Evolutionary conservation across 352 stramenopile species (phyloP).

Genomic region (Pythium apleroticum): DNA sequence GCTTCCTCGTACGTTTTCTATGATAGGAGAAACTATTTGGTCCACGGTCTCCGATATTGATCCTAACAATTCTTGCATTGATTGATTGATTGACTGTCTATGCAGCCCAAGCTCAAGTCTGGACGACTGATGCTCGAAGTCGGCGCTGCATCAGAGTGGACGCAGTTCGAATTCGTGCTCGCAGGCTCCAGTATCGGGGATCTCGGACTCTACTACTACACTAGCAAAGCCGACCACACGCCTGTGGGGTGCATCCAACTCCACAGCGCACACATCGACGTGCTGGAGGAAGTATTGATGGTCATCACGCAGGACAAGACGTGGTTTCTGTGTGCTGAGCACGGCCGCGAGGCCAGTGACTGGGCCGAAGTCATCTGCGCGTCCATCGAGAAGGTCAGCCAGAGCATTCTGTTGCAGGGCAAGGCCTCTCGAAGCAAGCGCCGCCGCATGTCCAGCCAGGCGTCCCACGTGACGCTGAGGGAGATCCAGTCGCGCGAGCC

Average conservation of each 20-base stretch:
- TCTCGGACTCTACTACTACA: constrained; percentile 72
- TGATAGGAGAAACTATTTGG: too few species aligned
- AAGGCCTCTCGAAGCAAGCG: constrained; percentile 13
- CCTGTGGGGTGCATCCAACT: constrained; percentile 56
- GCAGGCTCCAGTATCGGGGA: constrained; percentile 51
- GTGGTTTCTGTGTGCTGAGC: constrained; percentile 76
- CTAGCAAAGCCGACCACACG: constrained; percentile 34
- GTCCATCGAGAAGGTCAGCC: constrained; percentile 50
- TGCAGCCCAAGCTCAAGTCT: constrained; percentile 61
- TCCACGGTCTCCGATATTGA: constrained; percentile 7
- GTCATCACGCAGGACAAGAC: constrained; percentile 74
- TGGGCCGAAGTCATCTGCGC: constrained; percentile 64
- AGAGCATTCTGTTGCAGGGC: constrained; percentile 23
- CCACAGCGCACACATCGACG: constrained; percentile 67
- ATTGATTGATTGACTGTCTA: not conserved
- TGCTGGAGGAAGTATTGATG: constrained; percentile 77
- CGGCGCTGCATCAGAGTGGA: constrained; percentile 51
- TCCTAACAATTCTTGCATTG: not conserved
- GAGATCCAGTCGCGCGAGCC: constrained; percentile 65
- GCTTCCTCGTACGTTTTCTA: constrained; percentile 39
- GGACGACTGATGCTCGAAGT: constrained; percentile 61
- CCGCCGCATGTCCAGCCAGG: constrained; percentile 44
- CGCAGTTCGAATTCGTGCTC: constrained; percentile 61
- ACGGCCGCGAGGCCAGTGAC: constrained; percentile 51
- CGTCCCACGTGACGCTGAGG: constrained; percentile 42